Base-by-base conservation (phyloP, 2,329 filamentous ascomycete genomes). In the Colletotrichum tanaceti region DNA sequence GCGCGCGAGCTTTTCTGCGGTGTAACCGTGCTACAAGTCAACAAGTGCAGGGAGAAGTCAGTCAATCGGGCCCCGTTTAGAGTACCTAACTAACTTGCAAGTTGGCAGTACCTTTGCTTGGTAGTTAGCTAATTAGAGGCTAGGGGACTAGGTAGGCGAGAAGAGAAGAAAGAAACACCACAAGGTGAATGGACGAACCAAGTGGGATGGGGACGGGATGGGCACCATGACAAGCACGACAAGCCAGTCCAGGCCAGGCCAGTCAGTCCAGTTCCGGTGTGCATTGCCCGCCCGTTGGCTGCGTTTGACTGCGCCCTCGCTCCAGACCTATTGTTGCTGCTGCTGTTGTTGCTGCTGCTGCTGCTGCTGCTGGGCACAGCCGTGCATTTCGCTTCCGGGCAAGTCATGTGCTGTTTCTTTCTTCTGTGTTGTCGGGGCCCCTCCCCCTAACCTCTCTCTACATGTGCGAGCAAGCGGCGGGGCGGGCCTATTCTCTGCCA, bases 381-480 rank as follows among this genome's bases (percentile, higher is more conserved):
- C 28, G 28, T 28, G 28, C 28, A 28, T 28, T 28, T 28, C 28
- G 28, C 28, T 28, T 28, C 28, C 28, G 6, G 28, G 1, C 28
- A 28, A 6, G 4, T 28, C 28, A 28, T 28, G 28, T 28, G 5
- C 28, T 28, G 28, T 20, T 46, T n/a, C 22, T 32, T 20, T 58
- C 22, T 62, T 43, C 63, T 63, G n/a, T 39, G 28, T 55, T 60
- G 18, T 58, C 52, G 52, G 64, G 58, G n/a, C n/a, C 52, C 58
- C 46, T 38, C 58, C 38, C 24, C 52, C 50, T 52, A 7, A n/a
- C 32, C 63, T 65, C 47, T 52, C n/a, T 35, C 63, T 65, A n/a
- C n/a, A n/a, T 47, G 50, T 35, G 62, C 62, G 22, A 65, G 62
- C 62, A 52, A 18, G 13, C 32, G 43, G 39, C 32, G 13, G 38